phyloP scores from a whole-genome alignment of 1,284 basidiomycete species.

The Laetiporus sulphureus region DNA sequence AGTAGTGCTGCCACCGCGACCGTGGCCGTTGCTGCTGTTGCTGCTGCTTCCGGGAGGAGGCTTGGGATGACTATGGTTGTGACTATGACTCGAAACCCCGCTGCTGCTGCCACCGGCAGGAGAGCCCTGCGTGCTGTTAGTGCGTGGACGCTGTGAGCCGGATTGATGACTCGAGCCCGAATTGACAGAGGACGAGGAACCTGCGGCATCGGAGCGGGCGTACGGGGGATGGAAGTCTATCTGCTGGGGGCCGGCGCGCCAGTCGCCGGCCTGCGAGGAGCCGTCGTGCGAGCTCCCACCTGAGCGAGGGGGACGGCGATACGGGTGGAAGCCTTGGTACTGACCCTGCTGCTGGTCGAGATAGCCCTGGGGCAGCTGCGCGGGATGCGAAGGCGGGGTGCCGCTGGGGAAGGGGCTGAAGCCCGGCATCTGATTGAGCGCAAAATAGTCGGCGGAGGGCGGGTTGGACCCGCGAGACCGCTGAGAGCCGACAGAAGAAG shows the following conservation, averaged over 20 bases:
- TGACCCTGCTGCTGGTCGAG: slow-evolving; percentile 31
- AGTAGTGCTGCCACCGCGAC: slow-evolving; percentile 20
- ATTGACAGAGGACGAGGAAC: slow-evolving; percentile 67
- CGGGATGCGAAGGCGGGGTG: slow-evolving; percentile 57
- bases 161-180: slow-evolving; percentile 40
- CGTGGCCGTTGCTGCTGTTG: slow-evolving; percentile 16
- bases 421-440: slow-evolving; percentile 41
- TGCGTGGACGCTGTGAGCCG: slow-evolving; percentile 45
- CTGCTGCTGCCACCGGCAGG: slow-evolving; percentile 15
- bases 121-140: slow-evolving; percentile 44
- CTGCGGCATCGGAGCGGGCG: slow-evolving; percentile 67
- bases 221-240: slow-evolving; percentile 55
- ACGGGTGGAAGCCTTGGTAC: slow-evolving; percentile 70
- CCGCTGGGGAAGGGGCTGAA: slow-evolving; percentile 64
- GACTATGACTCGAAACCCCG: slow-evolving; percentile 2
- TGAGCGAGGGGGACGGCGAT: slow-evolving; percentile 64
- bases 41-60: slow-evolving; percentile 8
- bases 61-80: slow-evolving; percentile 23
- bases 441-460: slow-evolving; percentile 45
- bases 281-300: slow-evolving; percentile 28
- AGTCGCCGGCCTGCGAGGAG: slow-evolving; percentile 31
- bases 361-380: slow-evolving; percentile 35
- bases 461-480: slow-evolving; percentile 29
- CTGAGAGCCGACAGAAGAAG: too few relatives aligned
- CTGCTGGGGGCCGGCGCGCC: slow-evolving; percentile 35